Base-by-base conservation (phyloP, 2,329 filamentous ascomycete species). In the Talaromyces piceae region DNA sequence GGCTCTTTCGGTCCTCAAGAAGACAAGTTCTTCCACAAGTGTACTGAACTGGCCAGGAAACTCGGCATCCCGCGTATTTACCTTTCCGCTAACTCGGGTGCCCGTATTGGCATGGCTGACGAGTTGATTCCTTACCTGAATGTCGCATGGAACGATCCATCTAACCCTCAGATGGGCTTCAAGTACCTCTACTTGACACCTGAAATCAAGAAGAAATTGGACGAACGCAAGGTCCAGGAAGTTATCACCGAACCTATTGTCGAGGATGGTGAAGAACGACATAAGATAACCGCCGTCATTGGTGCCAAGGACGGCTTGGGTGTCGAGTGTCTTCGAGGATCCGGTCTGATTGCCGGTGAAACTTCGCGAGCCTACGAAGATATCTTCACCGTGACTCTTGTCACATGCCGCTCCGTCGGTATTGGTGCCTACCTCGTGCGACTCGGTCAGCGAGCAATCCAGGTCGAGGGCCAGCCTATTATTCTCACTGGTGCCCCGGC, bases 11-110 rank as follows among this genome's bases (percentile, higher is more conserved):
- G 93, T 48, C 93, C 93, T 37, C 85, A 86, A 73, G 93, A 98
- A 76, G 93, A 98, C 72, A 86, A 88, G 63, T 98, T 95, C 82
- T 98, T 98, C 83, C 81, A 94, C 79, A 96, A 97, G 80, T 98
- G 93, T 76, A 97, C 93, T 8, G 91, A 98, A 73, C 79, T 96
- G 59, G 93, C 93, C 56, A 85, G 91, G 63, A 91, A 89, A 77
- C 78, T 96, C 56, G 93, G 93, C 33, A 95, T 98, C 63, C 93
- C 93, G 22, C 88, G 93, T 61, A 91, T 98, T 67, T 98, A 98
- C 75, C 78, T 98, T 54, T 98, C 93, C 68, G 93, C 93, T 68
- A 98, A 98, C 80, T 98, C 93, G 54, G 93, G 93, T 81, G 93
- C 93, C 59, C 91, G 93, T 66, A 88, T 98, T 62, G 93, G 93